Base-by-base conservation (phyloP, 164 flowering plant genomes). In the Piper longum region DNA sequence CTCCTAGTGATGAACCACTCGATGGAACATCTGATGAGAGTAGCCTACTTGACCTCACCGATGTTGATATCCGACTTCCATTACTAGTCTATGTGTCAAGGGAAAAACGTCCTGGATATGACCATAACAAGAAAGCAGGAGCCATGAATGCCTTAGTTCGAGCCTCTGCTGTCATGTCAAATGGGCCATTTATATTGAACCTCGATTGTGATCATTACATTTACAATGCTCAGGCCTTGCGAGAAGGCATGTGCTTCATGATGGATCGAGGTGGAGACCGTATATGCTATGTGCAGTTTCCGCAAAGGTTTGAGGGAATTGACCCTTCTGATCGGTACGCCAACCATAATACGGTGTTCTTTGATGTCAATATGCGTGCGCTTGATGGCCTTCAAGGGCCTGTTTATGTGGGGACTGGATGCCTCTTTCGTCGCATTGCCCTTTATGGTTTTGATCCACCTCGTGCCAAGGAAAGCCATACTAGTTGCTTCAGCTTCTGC, bases 301-400 rank as follows among this genome's bases (percentile, higher is more conserved):
- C 97, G 3, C 96, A 89, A 64, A 69, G 96, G 69, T 89, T 89
- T 66, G 96, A 89, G 64, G 96, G 96, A 7, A 83, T 90, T 36
- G 97, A 89, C 51, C 92, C 93, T 0, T 85, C 91, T 4, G 97
- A 90, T 66, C 89, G 97, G 0, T 90, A 90, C 62, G 97, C 97
- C 61, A 90, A 90, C 67, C 84, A 81, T 76, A 90, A 90, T 66
- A 85, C 91, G 0, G 97, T 90, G 19, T 90, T 90, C 81, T 90
- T 90, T 61, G 97, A 90, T 73, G 85, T 80, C 61, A 87, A 88
- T 64, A 85, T 90, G 95, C 78, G 96, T 0, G 96, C 93, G 13
- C 89, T 91, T 48, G 98, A 91, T 72, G 98, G 98, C 7, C 75
- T 91, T 55, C 97, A 90, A 60, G 97, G 97, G 8, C 97, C 97